A percentile compares a stretch with the other conserved stretches of the same genome.
Evolutionary conservation across 805 yeast species (phyloP).

Genomic region (Candida xyloterini): DNA sequence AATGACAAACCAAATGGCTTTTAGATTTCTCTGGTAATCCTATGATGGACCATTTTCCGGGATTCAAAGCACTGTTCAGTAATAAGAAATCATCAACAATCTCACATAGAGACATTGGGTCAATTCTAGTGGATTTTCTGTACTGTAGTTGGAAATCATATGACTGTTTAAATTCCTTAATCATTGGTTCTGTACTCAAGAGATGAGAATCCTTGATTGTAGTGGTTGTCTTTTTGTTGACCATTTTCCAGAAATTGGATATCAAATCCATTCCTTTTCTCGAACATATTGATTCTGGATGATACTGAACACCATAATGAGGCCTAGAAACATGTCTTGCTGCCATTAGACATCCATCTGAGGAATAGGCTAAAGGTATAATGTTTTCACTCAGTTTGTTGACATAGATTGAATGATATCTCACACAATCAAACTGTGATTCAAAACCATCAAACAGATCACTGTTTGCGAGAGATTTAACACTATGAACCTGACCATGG

Average conservation of each 20-base stretch:
- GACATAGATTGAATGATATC: constrained; percentile 85
- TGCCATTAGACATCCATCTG: constrained; percentile 72
- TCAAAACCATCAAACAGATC: constrained; percentile 44
- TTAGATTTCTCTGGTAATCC: constrained; percentile 56
- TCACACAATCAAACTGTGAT: constrained; percentile 57
- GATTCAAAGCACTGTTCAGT: constrained; percentile 74
- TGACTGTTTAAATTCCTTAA: constrained; percentile 12
- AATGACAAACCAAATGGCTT: constrained; percentile 57
- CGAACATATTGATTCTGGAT: constrained; percentile 93
- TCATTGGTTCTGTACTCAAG: constrained; percentile 24
- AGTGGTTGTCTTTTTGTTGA: constrained; percentile 23
- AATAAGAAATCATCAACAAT: constrained; percentile 47
- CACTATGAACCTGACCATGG: constrained; percentile 80
- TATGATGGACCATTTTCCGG: constrained; percentile 86
- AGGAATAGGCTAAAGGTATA: constrained; percentile 60
- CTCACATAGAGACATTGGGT: constrained; percentile 6
- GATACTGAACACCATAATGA: constrained; percentile 93
- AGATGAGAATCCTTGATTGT: constrained; percentile 22
- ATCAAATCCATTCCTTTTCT: constrained; percentile 58
- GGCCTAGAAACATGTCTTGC: constrained; percentile 60
- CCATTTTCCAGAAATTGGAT: constrained; percentile 57
- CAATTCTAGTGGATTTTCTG: constrained; percentile 1
- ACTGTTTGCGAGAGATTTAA: constrained; percentile 29
- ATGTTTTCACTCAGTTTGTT: constrained; percentile 32
- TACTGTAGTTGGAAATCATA: constrained; percentile 17